phyloP scores from a whole-genome alignment of 345 rosid species.

The Brassica cretica region DNA sequence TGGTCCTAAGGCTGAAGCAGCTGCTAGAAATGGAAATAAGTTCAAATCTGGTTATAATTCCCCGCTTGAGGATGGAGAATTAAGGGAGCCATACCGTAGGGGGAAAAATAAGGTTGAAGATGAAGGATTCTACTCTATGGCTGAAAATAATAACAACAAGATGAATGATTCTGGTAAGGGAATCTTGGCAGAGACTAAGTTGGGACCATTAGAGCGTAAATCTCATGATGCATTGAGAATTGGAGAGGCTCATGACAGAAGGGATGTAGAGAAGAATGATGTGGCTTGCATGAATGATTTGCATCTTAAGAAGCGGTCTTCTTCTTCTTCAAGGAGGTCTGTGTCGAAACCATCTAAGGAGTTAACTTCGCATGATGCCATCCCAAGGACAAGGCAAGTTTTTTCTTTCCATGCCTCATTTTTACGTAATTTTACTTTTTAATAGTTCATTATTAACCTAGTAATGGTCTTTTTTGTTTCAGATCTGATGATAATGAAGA shows the following conservation, averaged over 20 bases:
- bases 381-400: slow-evolving; percentile 48
- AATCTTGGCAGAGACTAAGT: background rate
- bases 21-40: slow-evolving; percentile 26
- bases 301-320: background rate
- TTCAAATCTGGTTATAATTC: slow-evolving; percentile 58
- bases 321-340: background rate
- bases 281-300: background rate
- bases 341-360: slow-evolving; percentile 20
- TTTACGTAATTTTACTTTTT: background rate
- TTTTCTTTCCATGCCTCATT: background rate
- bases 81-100: slow-evolving; percentile 54
- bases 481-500: background rate
- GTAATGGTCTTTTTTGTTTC: background rate
- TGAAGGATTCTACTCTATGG: slow-evolving; percentile 39
- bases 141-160: slow-evolving; percentile 41
- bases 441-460: background rate
- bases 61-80: slow-evolving; percentile 67
- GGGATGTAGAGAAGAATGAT: slow-evolving; percentile 36
- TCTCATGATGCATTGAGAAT: slow-evolving; percentile 8
- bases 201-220: background rate
- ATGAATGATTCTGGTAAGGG: slow-evolving; percentile 34
- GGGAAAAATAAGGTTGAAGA: slow-evolving; percentile 43
- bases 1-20: slow-evolving; percentile 6
- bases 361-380: slow-evolving; percentile 32
- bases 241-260: slow-evolving; percentile 35